Conservation (phyloP, 352 stramenopile genomes). For the Thalassiosira sp. region DNA sequence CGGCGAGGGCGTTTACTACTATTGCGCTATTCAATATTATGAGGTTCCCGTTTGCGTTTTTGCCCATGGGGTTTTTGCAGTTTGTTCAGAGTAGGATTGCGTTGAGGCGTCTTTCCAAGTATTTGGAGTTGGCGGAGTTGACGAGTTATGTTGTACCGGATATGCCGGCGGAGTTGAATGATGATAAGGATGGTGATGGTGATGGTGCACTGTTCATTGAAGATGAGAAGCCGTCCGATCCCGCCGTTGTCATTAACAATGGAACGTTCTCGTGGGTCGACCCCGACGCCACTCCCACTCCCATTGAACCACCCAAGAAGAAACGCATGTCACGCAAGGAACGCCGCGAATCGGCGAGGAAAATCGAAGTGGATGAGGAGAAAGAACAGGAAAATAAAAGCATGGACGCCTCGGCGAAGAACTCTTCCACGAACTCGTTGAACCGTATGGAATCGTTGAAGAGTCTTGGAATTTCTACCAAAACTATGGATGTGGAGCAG, state of each 20-base stretch:
- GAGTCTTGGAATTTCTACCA: constrained; percentile 32
- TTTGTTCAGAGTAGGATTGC: constrained; percentile 86
- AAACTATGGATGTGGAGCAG: constrained; percentile 40
- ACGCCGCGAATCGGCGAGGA: constrained; percentile 35
- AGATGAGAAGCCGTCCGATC: constrained; percentile 24
- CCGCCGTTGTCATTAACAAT: constrained; percentile 65
- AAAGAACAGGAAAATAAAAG: constrained; percentile 17
- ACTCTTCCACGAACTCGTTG: constrained; percentile 39
- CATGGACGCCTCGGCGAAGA: constrained; percentile 1
- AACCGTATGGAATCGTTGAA: constrained; percentile 39
- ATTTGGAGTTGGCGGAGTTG: constrained; percentile 87
- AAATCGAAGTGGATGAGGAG: constrained; percentile 25
- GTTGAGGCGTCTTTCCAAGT: constrained; percentile 86
- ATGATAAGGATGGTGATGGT: constrained; percentile 2
- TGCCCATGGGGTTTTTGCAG: constrained; percentile 84
- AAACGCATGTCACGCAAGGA: constrained; percentile 46
- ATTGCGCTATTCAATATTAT: constrained; percentile 86
- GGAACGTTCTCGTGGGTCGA: constrained; percentile 77
- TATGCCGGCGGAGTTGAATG: constrained; percentile 3
- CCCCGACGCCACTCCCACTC: constrained; percentile 48
- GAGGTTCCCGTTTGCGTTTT: constrained; percentile 83
- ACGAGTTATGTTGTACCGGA: constrained; percentile 60
- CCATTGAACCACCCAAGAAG: constrained; percentile 16
- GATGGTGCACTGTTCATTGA: constrained; percentile 31
- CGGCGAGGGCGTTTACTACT: constrained; percentile 83